Conservation (phyloP, 1,284 basidiomycete genomes). For the Phlebopus sp. region DNA sequence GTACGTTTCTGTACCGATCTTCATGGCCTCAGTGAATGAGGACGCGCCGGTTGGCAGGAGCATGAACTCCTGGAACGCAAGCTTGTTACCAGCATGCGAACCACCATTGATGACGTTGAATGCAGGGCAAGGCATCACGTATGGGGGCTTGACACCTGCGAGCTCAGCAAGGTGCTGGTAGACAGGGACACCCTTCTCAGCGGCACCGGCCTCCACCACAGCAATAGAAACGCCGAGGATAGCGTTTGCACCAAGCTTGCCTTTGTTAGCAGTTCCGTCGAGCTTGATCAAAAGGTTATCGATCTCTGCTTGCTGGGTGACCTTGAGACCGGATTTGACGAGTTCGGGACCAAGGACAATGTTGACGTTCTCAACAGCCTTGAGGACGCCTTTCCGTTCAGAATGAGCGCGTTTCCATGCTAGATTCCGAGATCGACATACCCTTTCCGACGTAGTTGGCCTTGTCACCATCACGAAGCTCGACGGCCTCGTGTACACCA, state of each 20-base stretch:
- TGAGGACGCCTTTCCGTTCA: constrained; percentile 69
- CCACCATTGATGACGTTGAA: constrained; percentile 99
- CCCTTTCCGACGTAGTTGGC: constrained; percentile 94
- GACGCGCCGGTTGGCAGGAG: constrained; percentile 91
- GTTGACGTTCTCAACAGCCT: constrained; percentile 97
- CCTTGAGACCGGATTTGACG: constrained; percentile 82
- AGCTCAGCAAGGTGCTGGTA: constrained; percentile 97
- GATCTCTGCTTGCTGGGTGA: constrained; percentile 93
- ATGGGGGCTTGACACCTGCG: constrained; percentile 92
- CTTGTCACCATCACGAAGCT: constrained; percentile 98
- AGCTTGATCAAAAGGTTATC: constrained; percentile 99
- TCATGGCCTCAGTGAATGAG: constrained; percentile 95
- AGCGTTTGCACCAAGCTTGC: constrained; percentile 98
- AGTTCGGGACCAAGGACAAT: constrained; percentile 86
- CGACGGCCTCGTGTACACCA: constrained; percentile 97
- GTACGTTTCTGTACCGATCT: constrained; percentile 98
- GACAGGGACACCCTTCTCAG: constrained; percentile 91
- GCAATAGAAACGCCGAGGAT: constrained; percentile 99
- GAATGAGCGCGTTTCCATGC: constrained; percentile 1
- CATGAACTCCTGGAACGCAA: constrained; percentile 99
- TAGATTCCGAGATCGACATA: constrained; percentile 30
- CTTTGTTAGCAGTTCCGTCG: constrained; percentile 98
- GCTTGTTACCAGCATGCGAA: constrained; percentile 98
- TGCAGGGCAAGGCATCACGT: constrained; percentile 86
- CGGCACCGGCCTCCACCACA: constrained; percentile 90